Conservation (phyloP, 495 filamentous ascomycete genomes). For the Annulohypoxylon nitens region DNA sequence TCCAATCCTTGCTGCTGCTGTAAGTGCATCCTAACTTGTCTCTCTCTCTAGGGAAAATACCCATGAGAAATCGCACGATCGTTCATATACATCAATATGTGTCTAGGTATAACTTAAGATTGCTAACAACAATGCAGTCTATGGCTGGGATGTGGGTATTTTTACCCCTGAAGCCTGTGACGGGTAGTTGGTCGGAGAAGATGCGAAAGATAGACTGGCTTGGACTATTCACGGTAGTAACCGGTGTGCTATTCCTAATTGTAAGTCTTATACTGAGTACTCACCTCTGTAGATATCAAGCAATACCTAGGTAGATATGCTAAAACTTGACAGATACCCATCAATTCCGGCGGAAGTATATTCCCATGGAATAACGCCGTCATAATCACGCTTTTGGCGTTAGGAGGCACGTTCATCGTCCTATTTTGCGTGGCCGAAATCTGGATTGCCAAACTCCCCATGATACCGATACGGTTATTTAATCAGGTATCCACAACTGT, state of each 20-base stretch:
- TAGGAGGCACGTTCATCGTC: constrained; percentile 9
- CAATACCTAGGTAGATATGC: background rate
- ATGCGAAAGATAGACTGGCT: constrained; percentile 8
- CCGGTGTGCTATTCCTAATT: constrained; percentile 10
- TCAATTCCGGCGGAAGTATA: constrained; percentile 17
- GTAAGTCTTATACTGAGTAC: background rate
- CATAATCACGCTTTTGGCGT: background rate
- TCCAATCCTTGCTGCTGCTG: constrained; percentile 8
- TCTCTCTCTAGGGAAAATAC: too few relatives aligned
- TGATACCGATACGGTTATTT: constrained; percentile 11
- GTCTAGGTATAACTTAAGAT: background rate
- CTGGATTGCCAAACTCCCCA: constrained; percentile 4
- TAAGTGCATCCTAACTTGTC: background rate
- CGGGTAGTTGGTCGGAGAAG: constrained; percentile 8
- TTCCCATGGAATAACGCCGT: constrained; percentile 9
- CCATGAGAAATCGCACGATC: too few relatives aligned
- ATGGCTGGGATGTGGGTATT: background rate
- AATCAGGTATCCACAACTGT: constrained; percentile 5
- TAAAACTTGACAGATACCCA: constrained; percentile 8
- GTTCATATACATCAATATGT: background rate
- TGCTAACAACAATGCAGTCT: background rate
- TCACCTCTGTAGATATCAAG: background rate
- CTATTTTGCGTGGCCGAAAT: constrained; percentile 10
- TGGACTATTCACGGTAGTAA: constrained; percentile 6
- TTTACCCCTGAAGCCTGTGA: constrained; percentile 12